Base-by-base conservation (phyloP, 805 yeast genomes). In the Cyberlindnera meyerae region DNA sequence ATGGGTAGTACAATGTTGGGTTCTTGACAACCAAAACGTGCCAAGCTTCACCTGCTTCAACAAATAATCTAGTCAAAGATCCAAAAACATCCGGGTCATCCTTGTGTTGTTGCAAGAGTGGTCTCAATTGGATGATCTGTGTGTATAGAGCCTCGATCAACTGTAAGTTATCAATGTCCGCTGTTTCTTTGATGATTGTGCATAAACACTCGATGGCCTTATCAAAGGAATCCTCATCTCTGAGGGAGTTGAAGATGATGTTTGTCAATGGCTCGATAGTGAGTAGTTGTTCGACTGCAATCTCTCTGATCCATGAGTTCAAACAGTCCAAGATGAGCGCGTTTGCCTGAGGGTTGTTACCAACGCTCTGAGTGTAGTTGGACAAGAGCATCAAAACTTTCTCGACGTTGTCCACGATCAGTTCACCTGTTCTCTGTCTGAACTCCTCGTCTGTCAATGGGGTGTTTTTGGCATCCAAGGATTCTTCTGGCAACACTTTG, bases 41-140 rank as follows among this genome's bases (percentile, higher is more conserved):
- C 98, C 98, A 93, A 2, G 95, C 74, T 61, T 88, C 97, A 39
- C 95, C 96, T 2, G 97, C 95, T 49, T 88, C 95, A 6, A 88
- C 84, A 57, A 83, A 85, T 29, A 93, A 58, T 51, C 93, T 71
- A 0, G 95, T 75, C 36, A 84, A 63, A 11, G 83, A 77, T 39
- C 79, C 80, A 52, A 83, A 72, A 26, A 71, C 68, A 24, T 82
- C 93, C 2, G 57, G 45, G 36, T 57, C 62, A 33, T 66, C 70
- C 27, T 53, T 50, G 18, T 49, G 62, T 36, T 70, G 71, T 14
- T 65, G 60, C 41, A 81, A 52, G 29, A 69, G 64, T 4, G 74
- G 71, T 54, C 77, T 73, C 33, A 89, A 63, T 31, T 70, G 69
- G 40, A 89, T 62, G 26, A 93, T 63, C 47, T 83, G 82, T 36